Evolutionary conservation across 2,329 filamentous ascomycete genomes (phyloP), one percentile per base, ranked within the genome.

Genomic region (Alternaria brassicae): DNA sequence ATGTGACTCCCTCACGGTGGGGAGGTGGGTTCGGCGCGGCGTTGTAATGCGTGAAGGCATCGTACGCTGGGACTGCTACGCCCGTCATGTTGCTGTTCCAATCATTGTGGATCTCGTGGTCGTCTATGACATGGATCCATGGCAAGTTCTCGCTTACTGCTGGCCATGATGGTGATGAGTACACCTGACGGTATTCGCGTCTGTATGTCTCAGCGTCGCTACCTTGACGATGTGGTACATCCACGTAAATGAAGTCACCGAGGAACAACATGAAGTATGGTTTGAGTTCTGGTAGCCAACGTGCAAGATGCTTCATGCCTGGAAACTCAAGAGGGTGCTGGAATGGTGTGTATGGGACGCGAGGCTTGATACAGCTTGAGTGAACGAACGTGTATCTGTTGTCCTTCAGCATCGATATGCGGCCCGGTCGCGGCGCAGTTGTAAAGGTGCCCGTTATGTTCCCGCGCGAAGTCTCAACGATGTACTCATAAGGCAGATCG

Each of bases 51-150:
- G 89, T 82, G 82, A 91, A 99, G 0, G 94, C 92, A 60, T 96
- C 92, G 42, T 91, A 87, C 4, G 94, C 93, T 0, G 90, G 86
- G 3, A 84, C 78, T 73, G 94, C 97, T 0, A 96, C 86, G 6
- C 91, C 91, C 0, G 91, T 93, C 13, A 86, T 89, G 74, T 94
- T 95, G 17, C 85, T 83, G 60, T 90, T 88, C 93, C 93, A 98
- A 79, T 98, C 95, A 69, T 99, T 98, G 5, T 86, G 86, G 62
- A 99, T 97, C 75, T 99, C 95, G 72, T 99, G 95, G 75, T 99
- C 95, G 73, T 99, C 95, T 6, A 97, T 86, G 2, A 96, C 93
- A 72, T 99, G 95, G 42, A 98, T 92, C 95, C 95, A 99, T 69
- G 93, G 96, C n/a, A 98, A 82, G 55, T 92, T 89, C 67, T 90